A percentile compares a stretch with the other conserved stretches of the same genome.
Evolutionary conservation across 2,329 filamentous ascomycete species (phyloP).

Genomic region (Aspergillus caelatus): DNA sequence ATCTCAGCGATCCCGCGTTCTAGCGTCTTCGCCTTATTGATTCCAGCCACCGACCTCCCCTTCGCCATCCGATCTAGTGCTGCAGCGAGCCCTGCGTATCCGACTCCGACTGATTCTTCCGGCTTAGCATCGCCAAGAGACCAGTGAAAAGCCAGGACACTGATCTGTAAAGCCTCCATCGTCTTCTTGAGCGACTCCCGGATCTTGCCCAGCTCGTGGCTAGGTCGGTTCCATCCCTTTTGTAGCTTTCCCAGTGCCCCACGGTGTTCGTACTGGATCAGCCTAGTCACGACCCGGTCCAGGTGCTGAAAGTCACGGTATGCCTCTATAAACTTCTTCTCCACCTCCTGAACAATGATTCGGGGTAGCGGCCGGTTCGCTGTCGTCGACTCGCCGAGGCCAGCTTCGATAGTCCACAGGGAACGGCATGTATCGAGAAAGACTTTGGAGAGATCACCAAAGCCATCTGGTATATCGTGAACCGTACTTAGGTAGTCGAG

Average conservation of each 20-base stretch:
- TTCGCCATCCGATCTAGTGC: constrained; percentile 57
- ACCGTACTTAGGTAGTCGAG: constrained; percentile 64
- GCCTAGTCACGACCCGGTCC: constrained; percentile 64
- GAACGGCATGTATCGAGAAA: constrained; percentile 69
- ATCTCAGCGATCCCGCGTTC: constrained; percentile 11
- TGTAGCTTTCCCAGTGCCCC: constrained; percentile 62
- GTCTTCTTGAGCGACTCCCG: constrained; percentile 59
- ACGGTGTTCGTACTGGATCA: constrained; percentile 65
- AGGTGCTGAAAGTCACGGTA: constrained; percentile 65
- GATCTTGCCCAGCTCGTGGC: constrained; percentile 24
- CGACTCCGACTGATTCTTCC: constrained; percentile 65
- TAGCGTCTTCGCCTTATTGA: constrained; percentile 31
- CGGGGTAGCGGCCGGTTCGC: constrained; percentile 58
- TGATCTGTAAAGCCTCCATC: constrained; percentile 65
- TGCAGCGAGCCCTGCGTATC: constrained; percentile 68
- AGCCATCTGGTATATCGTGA: constrained; percentile 58
- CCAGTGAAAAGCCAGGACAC: constrained; percentile 69
- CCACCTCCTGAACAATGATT: constrained; percentile 66
- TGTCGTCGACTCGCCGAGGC: constrained; percentile 58
- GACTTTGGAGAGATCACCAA: constrained; percentile 64
- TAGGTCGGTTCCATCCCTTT: constrained; percentile 57
- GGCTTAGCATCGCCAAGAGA: constrained; percentile 61
- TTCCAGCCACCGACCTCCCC: constrained; percentile 34
- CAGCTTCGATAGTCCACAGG: constrained; percentile 69
- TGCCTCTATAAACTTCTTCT: constrained; percentile 64